Conservation (phyloP, 495 filamentous ascomycete genomes). For the Collariella sp. region DNA sequence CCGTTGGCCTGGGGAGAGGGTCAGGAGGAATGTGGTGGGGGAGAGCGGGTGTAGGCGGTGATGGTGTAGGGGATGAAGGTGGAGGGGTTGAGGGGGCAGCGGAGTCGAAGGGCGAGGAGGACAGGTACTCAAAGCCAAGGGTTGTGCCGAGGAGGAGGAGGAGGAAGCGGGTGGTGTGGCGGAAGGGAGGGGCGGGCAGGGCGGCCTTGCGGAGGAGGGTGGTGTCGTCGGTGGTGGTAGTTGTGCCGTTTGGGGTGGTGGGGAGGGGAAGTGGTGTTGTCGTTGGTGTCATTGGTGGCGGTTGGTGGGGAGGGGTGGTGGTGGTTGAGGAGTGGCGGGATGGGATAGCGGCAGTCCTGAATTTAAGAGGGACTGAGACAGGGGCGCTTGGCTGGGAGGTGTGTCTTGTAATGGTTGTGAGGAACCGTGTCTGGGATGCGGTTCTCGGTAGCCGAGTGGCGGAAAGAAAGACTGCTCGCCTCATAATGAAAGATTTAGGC, state of each 20-base stretch:
- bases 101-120: background rate
- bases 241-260: background rate
- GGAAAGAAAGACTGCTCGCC: background rate
- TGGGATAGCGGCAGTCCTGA: no score
- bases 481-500: background rate
- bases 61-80: constrained; percentile 59
- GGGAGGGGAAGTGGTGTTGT: background rate
- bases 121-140: background rate
- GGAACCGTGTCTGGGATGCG: no score
- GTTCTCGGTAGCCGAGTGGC: background rate
- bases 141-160: background rate
- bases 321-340: background rate
- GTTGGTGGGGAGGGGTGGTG: background rate
- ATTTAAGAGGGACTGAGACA: no score
- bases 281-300: background rate
- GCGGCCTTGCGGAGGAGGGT: no score
- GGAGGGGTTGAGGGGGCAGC: constrained; percentile 32
- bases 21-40: constrained; percentile 66
- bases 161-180: background rate
- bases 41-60: constrained; percentile 58
- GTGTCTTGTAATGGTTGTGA: background rate
- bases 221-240: background rate
- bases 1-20: constrained; percentile 36
- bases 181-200: background rate
- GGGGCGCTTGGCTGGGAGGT: no score